Percentiles rank a stretch among this genome's conserved stretches.
Evolutionary conservation across 2,329 filamentous ascomycete species (phyloP).

Genomic region (Fusarium sp.): DNA sequence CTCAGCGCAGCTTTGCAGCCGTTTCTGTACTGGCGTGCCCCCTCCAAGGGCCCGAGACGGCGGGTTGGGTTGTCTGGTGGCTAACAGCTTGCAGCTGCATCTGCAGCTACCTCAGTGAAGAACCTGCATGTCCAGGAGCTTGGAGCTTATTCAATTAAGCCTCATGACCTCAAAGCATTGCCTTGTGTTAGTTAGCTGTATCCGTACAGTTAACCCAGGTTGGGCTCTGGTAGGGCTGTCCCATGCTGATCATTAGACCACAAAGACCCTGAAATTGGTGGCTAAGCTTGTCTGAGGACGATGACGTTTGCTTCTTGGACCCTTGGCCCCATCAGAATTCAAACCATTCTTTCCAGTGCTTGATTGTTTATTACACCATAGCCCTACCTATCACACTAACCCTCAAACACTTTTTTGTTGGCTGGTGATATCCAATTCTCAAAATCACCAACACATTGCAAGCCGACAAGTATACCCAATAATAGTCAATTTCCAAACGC

Average conservation of each 20-base stretch:
- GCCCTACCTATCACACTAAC: conserved; percentile 15
- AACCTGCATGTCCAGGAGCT: no score
- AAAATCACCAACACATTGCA: not conserved
- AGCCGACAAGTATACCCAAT: not conserved
- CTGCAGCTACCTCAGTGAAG: no score
- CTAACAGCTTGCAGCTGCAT: not conserved
- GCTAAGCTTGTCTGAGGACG: conserved; percentile 18
- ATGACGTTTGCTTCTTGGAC: conserved; percentile 32
- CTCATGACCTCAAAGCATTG: no score
- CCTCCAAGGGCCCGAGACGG: not conserved
- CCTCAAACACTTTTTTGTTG: not conserved
- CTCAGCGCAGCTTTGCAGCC: conserved; percentile 10
- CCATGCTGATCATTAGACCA: conserved; percentile 11
- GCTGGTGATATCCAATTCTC: not conserved
- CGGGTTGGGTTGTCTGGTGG: conserved; percentile 11
- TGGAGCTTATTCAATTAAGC: no score
- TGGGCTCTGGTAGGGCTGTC: conserved; percentile 2
- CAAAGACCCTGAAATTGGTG: conserved; percentile 30
- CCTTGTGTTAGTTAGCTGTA: no score
- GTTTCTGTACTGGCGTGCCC: conserved; percentile 32
- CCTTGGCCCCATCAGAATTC: conserved; percentile 10
- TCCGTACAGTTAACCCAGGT: no score
- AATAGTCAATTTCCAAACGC: conserved; percentile 30
- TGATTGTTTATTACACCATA: not conserved
- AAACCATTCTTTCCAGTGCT: not conserved